These are phyloP conservation scores for Canavalia gladiata DNA, from an alignment of 306 rosid genomes.

Conservation along the genomic window DNA sequence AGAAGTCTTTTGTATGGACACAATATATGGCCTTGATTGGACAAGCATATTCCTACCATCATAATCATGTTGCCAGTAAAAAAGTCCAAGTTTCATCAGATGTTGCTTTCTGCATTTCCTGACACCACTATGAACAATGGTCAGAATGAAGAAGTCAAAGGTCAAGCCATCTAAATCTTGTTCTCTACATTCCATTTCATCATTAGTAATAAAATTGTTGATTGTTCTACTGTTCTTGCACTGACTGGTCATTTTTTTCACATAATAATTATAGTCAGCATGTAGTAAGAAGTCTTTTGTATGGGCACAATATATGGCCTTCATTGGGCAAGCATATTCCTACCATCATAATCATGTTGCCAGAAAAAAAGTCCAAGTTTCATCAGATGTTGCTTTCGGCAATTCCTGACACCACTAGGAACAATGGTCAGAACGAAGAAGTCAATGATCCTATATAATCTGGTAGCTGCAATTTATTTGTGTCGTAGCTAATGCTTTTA, in stretches of 20 bases:
- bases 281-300: slow-evolving; percentile 1
- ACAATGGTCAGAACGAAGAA: slow-evolving; percentile 6
- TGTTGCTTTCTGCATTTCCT: slow-evolving; percentile 36
- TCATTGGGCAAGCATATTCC: slow-evolving; percentile 43
- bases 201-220: neutral
- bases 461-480: neutral
- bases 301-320: neutral
- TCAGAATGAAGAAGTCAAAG: neutral
- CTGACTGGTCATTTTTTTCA: neutral
- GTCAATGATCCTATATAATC: slow-evolving; percentile 31
- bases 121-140: slow-evolving; percentile 19
- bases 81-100: neutral
- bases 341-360: slow-evolving; percentile 5
- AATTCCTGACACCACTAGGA: slow-evolving; percentile 27
- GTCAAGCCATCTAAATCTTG: neutral
- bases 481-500: slow-evolving; percentile 17
- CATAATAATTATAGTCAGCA: neutral
- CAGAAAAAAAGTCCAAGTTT: neutral
- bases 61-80: slow-evolving; percentile 5
- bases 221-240: slow-evolving; percentile 20
- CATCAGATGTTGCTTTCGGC: slow-evolving; percentile 28
- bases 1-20: neutral
- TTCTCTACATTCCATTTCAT: slow-evolving; percentile 4
- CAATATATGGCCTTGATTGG: neutral
- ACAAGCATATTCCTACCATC: slow-evolving; percentile 45